Conservation (phyloP, 148 eudicot genomes). For the Simmondsia chinensis region DNA sequence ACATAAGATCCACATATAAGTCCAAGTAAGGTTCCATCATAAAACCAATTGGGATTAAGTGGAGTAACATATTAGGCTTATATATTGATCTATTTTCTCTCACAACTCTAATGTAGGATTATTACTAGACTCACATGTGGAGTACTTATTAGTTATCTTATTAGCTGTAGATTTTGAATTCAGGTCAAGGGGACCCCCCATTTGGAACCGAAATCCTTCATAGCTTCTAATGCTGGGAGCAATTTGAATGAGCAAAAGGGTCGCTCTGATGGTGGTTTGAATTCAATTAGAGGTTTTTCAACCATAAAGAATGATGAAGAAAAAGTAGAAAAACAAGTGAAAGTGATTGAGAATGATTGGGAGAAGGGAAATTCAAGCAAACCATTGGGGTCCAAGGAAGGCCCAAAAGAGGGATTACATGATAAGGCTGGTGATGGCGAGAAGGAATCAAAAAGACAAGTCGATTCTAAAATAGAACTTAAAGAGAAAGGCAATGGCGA, state of each 20-base stretch:
- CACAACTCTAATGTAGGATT: too few relatives aligned
- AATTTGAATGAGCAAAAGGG: slow-evolving; percentile 8
- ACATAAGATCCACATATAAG: too few relatives aligned
- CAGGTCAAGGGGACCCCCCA: slow-evolving; percentile 10
- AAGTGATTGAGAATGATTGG: slow-evolving; percentile 6
- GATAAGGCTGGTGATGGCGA: slow-evolving; percentile 8
- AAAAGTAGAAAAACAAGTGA: slow-evolving; percentile 8
- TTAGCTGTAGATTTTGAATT: background rate
- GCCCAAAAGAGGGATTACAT: slow-evolving; percentile 6
- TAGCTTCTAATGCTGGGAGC: background rate
- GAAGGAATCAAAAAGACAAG: slow-evolving; percentile 9
- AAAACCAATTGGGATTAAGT: too few relatives aligned
- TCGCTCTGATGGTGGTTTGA: slow-evolving; percentile 2
- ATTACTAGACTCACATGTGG: too few relatives aligned
- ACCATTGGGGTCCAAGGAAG: slow-evolving; percentile 6
- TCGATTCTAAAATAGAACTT: slow-evolving; percentile 5
- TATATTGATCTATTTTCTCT: too few relatives aligned
- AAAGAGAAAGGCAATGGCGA: slow-evolving; percentile 13
- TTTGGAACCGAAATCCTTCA: background rate
- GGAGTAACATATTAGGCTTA: too few relatives aligned
- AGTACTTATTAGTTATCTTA: background rate
- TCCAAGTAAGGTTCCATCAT: too few relatives aligned
- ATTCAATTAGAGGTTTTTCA: slow-evolving; percentile 1
- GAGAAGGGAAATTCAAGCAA: slow-evolving; percentile 13
- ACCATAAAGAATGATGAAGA: slow-evolving; percentile 13